Base-by-base conservation (phyloP, 139 green algal genomes). In the Chloropicon primus region DNA sequence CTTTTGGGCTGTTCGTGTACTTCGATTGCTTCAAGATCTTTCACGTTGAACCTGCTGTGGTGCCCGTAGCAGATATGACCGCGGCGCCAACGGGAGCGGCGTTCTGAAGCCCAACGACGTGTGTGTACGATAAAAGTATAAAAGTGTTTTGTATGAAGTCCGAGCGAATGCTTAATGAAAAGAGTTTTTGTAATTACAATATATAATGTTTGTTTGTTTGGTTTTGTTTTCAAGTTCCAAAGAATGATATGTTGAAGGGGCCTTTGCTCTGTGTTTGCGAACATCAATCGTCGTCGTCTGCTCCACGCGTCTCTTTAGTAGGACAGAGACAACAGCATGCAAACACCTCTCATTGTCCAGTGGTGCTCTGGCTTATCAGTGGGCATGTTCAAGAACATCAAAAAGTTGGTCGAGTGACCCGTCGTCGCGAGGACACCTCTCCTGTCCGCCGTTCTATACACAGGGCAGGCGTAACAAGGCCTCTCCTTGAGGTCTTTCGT, bases 321-420 rank as follows among this genome's bases (percentile, higher is more conserved):
- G 41, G 41, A 62, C 41, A 62, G 41, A 17, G 41, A 62, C 41
- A 62, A 17, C 41, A 62, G 41, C 41, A 62, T 62, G 53, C 87
- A 88, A 17, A 92, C 88, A 21, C 90, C 90, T 0, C 87, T 79
- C 86, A 90, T 88, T 28, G 88, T 90, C 89, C 89, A 94, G 76
- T 94, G 87, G 26, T 74, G 76, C 29, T 85, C 24, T 5, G 78
- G 75, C 81, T 86, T 54, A n/a, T 83, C 75, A 2, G 78, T 88
- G 1, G 89, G 90, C 77, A 93, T 53, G 76, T 83, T 83, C 21
- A 92, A 79, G 74, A 88, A 88, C 85, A 92, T 90, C 2, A 95
- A 90, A 76, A 93, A 95, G 75, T 95, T 95, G 28, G 91, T 94
- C 26, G 83, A 90, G 84, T 95, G 90, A 2, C 90, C 90, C 1